Evolutionary conservation across 2,329 filamentous ascomycete species (phyloP), one percentile per base, ranked within the genome.

Genomic region (Penicillium polonicum): DNA sequence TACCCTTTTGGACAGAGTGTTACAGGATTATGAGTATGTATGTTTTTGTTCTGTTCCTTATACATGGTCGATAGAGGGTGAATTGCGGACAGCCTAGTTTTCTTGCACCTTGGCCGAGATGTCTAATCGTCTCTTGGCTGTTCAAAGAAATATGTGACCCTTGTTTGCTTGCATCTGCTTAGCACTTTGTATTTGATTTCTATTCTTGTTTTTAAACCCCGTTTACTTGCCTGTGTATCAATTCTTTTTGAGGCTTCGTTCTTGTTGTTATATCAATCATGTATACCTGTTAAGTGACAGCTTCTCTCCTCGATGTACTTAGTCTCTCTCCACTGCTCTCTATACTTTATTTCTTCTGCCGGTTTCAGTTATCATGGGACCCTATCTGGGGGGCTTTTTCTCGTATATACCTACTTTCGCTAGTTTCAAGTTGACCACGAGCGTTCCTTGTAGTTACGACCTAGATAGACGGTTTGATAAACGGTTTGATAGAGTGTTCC

Each of bases 1-100:
- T 52, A n/a, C 43, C 41, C n/a, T n/a, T 49, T 56, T 52, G 57
- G 52, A 56, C 57, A 48, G 43, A 56, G 55, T 63, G 45, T 45
- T 61, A 61, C 62, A 61, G 35, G 60, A 58, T 58, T 63, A 68
- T 59, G 61, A 68, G 45, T 62, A 57, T 63, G 63, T 66, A 56
- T 42, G 57, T 58, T 58, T 61, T 50, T 48, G 52, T 48, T 45
- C 52, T 38, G 43, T 49, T 48, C 60, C 21, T 43, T 48, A 65
- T 60, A 60, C 58, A 62, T 61, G 61, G 58, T 63, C 54, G 52
- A 65, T 66, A 68, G 61, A 67, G 43, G 56, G 36, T 41, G 48
- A 52, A 54, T 53, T 31, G 31, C 44, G 45, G 48, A 60, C 44
- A 23, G 44, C 41, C 51, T 57, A 59, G 35, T 57, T 59, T 59